Evolutionary conservation across 2,329 filamentous ascomycete species (phyloP).

Genomic region (Plenodomus lindquistii): DNA sequence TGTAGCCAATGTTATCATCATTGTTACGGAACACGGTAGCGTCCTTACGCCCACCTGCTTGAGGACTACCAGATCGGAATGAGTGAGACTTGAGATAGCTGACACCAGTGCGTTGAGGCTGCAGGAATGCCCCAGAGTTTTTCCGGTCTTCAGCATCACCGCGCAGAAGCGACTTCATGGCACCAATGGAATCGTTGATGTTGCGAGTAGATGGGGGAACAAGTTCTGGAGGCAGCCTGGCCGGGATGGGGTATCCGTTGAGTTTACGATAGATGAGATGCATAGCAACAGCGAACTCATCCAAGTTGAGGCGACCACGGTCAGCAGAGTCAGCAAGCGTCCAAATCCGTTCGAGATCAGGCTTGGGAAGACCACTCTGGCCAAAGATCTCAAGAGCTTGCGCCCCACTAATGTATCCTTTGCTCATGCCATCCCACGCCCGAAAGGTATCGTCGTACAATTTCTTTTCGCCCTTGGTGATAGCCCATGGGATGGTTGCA

Average conservation of each 20-base stretch:
- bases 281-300: constrained; percentile 98
- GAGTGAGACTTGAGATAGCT: constrained; percentile 97
- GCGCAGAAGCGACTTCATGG: constrained; percentile 85
- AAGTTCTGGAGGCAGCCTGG: constrained; percentile 84
- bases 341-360: constrained; percentile 91
- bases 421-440: constrained; percentile 93
- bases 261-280: constrained; percentile 97
- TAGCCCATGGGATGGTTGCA: constrained; percentile 95
- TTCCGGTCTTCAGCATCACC: constrained; percentile 90
- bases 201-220: constrained; percentile 94
- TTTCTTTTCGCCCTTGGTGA: constrained; percentile 98
- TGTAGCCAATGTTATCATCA: constrained; percentile 86
- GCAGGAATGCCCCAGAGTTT: constrained; percentile 82
- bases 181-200: constrained; percentile 88
- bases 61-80: constrained; percentile 69
- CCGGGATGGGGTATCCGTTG: constrained; percentile 92
- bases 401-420: constrained; percentile 88
- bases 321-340: constrained; percentile 92
- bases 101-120: constrained; percentile 96
- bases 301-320: constrained; percentile 89
- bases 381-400: constrained; percentile 97
- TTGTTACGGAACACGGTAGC: constrained; percentile 97
- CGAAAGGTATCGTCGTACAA: constrained; percentile 94
- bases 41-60: constrained; percentile 75
- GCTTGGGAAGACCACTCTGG: constrained; percentile 89